Base-by-base conservation (phyloP, 1,284 basidiomycete genomes). In the Melampsora larici-populina region DNA sequence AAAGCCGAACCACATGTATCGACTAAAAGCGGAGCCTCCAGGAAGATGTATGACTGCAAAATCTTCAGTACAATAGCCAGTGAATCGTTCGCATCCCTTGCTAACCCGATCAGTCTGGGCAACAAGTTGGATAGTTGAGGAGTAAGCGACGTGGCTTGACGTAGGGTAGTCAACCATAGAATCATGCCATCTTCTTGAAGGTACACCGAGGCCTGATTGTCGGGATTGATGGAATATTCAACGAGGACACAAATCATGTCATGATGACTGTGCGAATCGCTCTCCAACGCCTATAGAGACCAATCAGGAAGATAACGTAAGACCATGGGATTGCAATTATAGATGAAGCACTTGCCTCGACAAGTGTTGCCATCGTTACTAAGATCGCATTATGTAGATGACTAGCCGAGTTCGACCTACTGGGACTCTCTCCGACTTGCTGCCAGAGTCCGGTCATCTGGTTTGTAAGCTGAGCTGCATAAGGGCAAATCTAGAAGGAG, bases 361-460 rank as follows among this genome's bases (percentile, higher is more conserved):
- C 71, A 26, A 73, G 62, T 26, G 71, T 48, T 64, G 62, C 49
- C 29, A 73, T 73, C n/a, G 71, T 73, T 2, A 73, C 71, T 6
- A 73, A 64, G 49, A 73, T 73, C 26, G 71, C 71, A 31, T 73
- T 73, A 40, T 73, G 71, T 15, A 73, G 48, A 73, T 73, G 71
- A 18, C 36, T 65, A 1, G 60, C 71, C 11, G 64, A 64, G 33
- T 73, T 73, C 36, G 62, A 64, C 33, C 65, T 73, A 73, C 71
- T 73, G n/a, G 71, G 71, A 51, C 71, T 73, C 49, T 73, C 71
- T 18, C 24, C 48, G 26, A 73, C 71, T 73, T 73, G 62, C 63
- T 73, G 71, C 71, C 71, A 73, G 46, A 73, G 71, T 33, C 48
- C 33, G 49, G 71, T 63, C 62, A 73, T 64, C 21, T 51, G 62